phyloP scores from a whole-genome alignment of 2,329 filamentous ascomycete species.

The Ilyonectria destructans region DNA sequence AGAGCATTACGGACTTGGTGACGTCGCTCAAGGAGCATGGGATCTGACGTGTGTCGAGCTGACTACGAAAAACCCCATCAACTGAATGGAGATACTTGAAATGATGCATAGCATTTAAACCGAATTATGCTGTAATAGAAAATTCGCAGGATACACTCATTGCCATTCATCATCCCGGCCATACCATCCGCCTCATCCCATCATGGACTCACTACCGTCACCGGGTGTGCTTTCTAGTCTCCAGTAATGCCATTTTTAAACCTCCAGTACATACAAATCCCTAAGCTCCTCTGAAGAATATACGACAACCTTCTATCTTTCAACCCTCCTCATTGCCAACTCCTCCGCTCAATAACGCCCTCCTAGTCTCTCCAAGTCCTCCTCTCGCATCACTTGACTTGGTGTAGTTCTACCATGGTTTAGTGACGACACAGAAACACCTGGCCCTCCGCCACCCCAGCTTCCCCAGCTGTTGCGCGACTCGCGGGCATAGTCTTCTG shows the following conservation, averaged over 20 bases:
- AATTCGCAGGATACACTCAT: constrained; percentile 18
- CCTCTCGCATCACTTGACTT: constrained; percentile 42
- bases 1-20: constrained; percentile 75
- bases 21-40: constrained; percentile 71
- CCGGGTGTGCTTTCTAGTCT: neutral
- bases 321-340: neutral
- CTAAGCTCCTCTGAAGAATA: neutral
- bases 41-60: constrained; percentile 35
- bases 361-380: constrained; percentile 49
- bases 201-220: constrained; percentile 14
- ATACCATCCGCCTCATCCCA: constrained; percentile 16
- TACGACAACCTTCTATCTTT: constrained; percentile 3
- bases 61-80: neutral
- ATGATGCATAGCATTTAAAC: neutral
- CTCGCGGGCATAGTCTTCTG: constrained; percentile 52
- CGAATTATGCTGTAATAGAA: constrained; percentile 22
- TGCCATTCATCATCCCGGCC: constrained; percentile 8
- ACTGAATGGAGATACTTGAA: neutral
- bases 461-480: constrained; percentile 54
- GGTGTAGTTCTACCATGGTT: constrained; percentile 17
- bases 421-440: constrained; percentile 22
- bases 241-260: neutral
- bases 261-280: neutral
- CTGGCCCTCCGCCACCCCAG: constrained; percentile 42
- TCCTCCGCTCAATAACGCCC: constrained; percentile 44